These are phyloP conservation scores for Paecilomyces fulvus DNA, from an alignment of 2,329 filamentous ascomycete species.

Conservation along the genomic window DNA sequence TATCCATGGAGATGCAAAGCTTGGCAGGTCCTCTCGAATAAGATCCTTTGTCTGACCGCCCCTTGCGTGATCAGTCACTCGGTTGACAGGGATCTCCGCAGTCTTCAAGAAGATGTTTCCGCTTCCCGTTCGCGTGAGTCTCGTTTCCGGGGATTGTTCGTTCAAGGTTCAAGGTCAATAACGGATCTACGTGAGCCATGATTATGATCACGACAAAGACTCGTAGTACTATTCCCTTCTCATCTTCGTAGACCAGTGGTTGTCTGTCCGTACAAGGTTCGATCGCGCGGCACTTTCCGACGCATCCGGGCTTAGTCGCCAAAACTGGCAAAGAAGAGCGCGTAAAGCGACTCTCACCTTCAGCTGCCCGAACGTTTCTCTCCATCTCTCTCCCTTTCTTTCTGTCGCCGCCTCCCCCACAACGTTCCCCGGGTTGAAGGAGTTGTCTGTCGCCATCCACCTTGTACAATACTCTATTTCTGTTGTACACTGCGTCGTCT, in stretches of 20 bases:
- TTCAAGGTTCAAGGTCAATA: too few species aligned
- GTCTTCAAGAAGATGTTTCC: background rate
- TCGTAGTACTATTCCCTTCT: too few species aligned
- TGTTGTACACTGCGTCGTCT: background rate
- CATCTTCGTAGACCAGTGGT: background rate
- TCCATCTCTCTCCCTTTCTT: background rate
- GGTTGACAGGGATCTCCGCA: background rate
- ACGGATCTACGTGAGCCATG: too few species aligned
- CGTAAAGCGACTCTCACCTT: background rate
- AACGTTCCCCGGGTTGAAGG: background rate
- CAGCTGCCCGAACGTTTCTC: background rate
- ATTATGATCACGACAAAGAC: too few species aligned
- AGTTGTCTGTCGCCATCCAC: background rate
- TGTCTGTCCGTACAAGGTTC: background rate
- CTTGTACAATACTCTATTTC: background rate
- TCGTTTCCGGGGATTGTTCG: background rate
- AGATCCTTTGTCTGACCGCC: background rate
- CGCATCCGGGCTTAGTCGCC: background rate
- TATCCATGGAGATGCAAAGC: background rate
- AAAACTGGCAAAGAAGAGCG: background rate
- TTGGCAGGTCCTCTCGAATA: background rate
- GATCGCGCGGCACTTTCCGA: background rate
- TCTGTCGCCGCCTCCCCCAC: background rate
- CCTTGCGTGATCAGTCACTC: background rate
- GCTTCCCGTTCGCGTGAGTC: background rate